Evolutionary conservation across 2,329 filamentous ascomycete species (phyloP).

Genomic region (Fusarium sacchari): DNA sequence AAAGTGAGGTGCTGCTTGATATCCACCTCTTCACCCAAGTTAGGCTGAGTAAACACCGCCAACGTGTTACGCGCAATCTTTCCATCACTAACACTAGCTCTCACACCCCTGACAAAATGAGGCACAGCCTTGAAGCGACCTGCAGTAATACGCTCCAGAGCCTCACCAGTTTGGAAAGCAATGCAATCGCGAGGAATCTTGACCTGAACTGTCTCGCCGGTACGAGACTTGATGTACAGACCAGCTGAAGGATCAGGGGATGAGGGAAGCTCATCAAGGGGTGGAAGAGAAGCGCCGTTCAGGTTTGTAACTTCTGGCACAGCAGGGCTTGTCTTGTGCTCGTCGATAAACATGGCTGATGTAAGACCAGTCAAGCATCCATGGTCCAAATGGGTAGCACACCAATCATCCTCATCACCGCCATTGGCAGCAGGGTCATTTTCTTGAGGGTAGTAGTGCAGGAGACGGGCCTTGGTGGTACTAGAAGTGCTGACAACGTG

Average conservation of each 20-base stretch:
- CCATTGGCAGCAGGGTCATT: constrained; percentile 50
- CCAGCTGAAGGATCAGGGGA: constrained; percentile 88
- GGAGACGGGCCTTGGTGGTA: constrained; percentile 88
- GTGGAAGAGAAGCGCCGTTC: constrained; percentile 50
- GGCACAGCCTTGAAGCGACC: constrained; percentile 94
- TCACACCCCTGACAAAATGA: constrained; percentile 88
- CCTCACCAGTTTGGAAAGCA: constrained; percentile 95
- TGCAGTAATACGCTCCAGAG: constrained; percentile 88
- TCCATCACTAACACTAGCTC: constrained; percentile 60
- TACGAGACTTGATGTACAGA: constrained; percentile 91
- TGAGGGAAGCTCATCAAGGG: constrained; percentile 74
- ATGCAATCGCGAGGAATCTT: constrained; percentile 91
- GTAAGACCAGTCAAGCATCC: constrained; percentile 94
- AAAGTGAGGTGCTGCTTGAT: constrained; percentile 73
- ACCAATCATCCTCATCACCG: constrained; percentile 86
- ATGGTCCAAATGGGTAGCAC: constrained; percentile 88
- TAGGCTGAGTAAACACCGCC: constrained; percentile 97
- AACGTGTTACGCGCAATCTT: constrained; percentile 84
- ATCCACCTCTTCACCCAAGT: constrained; percentile 83
- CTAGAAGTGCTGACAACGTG: constrained; percentile 85
- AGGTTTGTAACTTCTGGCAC: constrained; percentile 43
- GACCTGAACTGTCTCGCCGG: constrained; percentile 86
- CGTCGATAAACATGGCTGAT: constrained; percentile 95
- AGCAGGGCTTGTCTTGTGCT: constrained; percentile 58
- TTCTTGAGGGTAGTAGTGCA: constrained; percentile 88